A percentile compares a stretch with the other conserved stretches of the same genome.
phyloP scores from a whole-genome alignment of 208 protist species.

The Leishmania lainsoni region DNA sequence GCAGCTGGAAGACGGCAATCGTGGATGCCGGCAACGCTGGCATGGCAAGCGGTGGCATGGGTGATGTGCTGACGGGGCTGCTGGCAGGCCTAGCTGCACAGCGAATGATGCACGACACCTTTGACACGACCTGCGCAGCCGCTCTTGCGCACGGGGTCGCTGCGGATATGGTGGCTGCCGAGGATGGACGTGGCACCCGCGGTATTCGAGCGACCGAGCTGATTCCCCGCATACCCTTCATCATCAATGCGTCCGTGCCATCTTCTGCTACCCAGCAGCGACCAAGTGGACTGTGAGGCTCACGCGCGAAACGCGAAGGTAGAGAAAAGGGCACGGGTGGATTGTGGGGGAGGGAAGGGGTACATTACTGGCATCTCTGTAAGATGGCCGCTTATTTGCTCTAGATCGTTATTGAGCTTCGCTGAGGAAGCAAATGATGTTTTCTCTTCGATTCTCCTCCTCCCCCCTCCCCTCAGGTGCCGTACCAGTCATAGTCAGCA shows the following conservation, averaged over 20 bases:
- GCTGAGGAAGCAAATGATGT: background rate
- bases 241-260: slow-evolving; percentile 46
- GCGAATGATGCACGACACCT: slow-evolving; percentile 25
- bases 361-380: background rate
- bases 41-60: slow-evolving; percentile 88
- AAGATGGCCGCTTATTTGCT: background rate
- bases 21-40: slow-evolving; percentile 82
- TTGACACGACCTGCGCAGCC: slow-evolving; percentile 54
- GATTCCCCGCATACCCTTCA: slow-evolving; percentile 38
- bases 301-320: too few relatives aligned
- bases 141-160: slow-evolving; percentile 64
- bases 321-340: background rate
- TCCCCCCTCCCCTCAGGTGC: background rate
- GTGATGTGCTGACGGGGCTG: slow-evolving; percentile 80
- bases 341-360: background rate
- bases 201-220: slow-evolving; percentile 75
- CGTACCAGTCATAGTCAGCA: background rate
- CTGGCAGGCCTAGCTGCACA: slow-evolving; percentile 64
- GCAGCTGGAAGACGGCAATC: slow-evolving; percentile 30
- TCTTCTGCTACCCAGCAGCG: background rate
- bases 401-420: background rate
- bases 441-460: background rate
- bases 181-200: slow-evolving; percentile 42
- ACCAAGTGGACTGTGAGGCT: background rate
- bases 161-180: slow-evolving; percentile 60